Conservation (phyloP, 768 basidiomycete genomes). For the Lentinula boryana region DNA sequence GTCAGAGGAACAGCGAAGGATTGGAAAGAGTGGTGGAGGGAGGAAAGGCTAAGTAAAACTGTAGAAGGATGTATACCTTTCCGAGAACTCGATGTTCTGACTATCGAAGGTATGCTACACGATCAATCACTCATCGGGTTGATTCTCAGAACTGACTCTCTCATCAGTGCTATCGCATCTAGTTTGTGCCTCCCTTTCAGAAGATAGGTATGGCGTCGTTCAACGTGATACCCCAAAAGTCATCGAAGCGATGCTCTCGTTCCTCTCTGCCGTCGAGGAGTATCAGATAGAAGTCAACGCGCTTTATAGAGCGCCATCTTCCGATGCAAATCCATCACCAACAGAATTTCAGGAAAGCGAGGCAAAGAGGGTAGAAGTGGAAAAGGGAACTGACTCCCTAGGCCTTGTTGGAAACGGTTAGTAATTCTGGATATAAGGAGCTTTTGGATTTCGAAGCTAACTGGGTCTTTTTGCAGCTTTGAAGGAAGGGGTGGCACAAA, state of each 20-base stretch:
- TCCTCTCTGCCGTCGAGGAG: constrained; percentile 60
- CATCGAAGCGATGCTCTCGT: constrained; percentile 67
- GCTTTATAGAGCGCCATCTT: constrained; percentile 28
- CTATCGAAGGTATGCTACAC: constrained; percentile 49
- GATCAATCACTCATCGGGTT: neutral
- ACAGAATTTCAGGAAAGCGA: constrained; percentile 33
- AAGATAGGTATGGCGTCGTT: constrained; percentile 79
- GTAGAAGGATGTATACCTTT: constrained; percentile 55
- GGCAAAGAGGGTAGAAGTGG: constrained; percentile 40
- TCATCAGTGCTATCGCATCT: constrained; percentile 58
- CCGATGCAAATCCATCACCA: constrained; percentile 23
- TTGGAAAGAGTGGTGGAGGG: constrained; percentile 49
- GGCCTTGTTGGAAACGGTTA: constrained; percentile 53
- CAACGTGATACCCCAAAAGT: constrained; percentile 82
- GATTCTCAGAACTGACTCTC: neutral
- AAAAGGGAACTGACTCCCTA: constrained; percentile 49
- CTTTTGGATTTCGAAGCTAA: neutral
- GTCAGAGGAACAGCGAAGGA: constrained; percentile 17
- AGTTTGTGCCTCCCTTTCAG: constrained; percentile 64
- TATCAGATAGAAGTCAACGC: constrained; percentile 50
- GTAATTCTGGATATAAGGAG: constrained; percentile 17
- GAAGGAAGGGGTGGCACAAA: constrained; percentile 59
- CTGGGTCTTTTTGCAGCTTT: constrained; percentile 35
- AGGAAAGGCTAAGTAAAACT: constrained; percentile 44
- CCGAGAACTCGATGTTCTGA: constrained; percentile 54